Conservation (phyloP, 129 eudicot species). For the Artemisia annua region DNA sequence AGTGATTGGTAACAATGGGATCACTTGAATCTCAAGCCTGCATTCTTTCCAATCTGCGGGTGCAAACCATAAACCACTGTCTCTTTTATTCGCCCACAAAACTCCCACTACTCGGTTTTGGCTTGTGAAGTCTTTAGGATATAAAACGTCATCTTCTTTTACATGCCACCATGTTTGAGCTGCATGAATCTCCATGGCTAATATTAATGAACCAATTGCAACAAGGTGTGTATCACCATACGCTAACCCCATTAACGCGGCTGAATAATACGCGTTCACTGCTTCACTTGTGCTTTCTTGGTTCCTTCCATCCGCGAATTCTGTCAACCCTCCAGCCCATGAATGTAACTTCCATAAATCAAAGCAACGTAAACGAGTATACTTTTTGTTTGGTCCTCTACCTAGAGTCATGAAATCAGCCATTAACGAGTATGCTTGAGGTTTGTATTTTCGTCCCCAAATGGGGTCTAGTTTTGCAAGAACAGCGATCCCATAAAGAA, state of each 20-base stretch:
- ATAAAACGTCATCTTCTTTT: constrained; percentile 44
- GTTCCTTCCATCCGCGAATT: constrained; percentile 82
- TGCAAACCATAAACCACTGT: constrained; percentile 93
- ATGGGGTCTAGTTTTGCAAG: constrained; percentile 69
- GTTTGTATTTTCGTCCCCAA: constrained; percentile 80
- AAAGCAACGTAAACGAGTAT: constrained; percentile 74
- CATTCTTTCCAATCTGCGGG: constrained; percentile 77
- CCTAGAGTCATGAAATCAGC: constrained; percentile 84
- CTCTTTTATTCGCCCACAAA: constrained; percentile 82
- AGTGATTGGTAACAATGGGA: constrained; percentile 70
- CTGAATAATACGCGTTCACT: constrained; percentile 81
- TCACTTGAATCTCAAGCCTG: constrained; percentile 78
- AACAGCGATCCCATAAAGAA: constrained; percentile 77
- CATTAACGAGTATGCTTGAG: constrained; percentile 84
- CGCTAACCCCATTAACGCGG: constrained; percentile 88
- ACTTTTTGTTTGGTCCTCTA: constrained; percentile 41
- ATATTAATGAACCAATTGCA: constrained; percentile 54
- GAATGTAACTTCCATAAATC: constrained; percentile 91
- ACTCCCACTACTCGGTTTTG: constrained; percentile 81
- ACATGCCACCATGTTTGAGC: constrained; percentile 93
- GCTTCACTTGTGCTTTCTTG: constrained; percentile 97
- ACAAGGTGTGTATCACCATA: constrained; percentile 83
- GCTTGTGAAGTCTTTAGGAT: constrained; percentile 51
- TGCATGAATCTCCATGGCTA: constrained; percentile 74
- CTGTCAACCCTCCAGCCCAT: constrained; percentile 91